Base-by-base conservation (phyloP, 495 filamentous ascomycete genomes). In the Astrothelium macrocarpum region DNA sequence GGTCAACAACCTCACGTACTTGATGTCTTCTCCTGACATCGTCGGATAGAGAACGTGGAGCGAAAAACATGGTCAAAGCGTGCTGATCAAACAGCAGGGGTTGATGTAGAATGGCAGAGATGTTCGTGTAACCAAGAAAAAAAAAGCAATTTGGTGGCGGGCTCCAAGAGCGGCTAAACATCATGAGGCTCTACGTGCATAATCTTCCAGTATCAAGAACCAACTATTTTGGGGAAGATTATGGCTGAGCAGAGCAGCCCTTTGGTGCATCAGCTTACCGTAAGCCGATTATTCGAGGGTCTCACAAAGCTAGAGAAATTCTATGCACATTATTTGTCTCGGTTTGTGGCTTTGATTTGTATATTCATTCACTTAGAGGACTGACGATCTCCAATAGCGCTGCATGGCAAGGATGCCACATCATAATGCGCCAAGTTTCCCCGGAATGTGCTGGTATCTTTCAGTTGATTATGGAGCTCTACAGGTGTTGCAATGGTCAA, bases 341-440 rank as follows among this genome's bases (percentile, higher is more conserved):
- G 46, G 45, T 66, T 14, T 18, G 56, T 49, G 16, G 26, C 18
- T 32, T 62, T 56, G 28, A 36, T 56, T 43, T 61, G 10, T 16
- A 20, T 25, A 60, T 60, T 25, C n/a, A n/a, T n/a, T n/a, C n/a
- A n/a, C n/a, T n/a, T n/a, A n/a, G n/a, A n/a, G n/a, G n/a, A n/a
- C n/a, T n/a, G n/a, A n/a, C n/a, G n/a, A n/a, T n/a, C n/a, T n/a
- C n/a, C n/a, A n/a, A n/a, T 11, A 74, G 66, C 32, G 77, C 76
- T 16, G 73, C 78, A 18, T 79, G 76, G 76, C 66, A 64, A 60
- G 76, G 78, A 32, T 63, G 71, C 0, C 60, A 75, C 34, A 74
- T 78, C 34, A 72, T 78, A 49, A 49, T 79, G 3, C 66, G 69
- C 25, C 78, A 79, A 64, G 73, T 77, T 2, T 78, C 76, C 5